A percentile compares a stretch with the other conserved stretches of the same genome.
phyloP scores from a whole-genome alignment of 225 moss, liverwort and hornwort species.

The Thuidium tamariscinum region DNA sequence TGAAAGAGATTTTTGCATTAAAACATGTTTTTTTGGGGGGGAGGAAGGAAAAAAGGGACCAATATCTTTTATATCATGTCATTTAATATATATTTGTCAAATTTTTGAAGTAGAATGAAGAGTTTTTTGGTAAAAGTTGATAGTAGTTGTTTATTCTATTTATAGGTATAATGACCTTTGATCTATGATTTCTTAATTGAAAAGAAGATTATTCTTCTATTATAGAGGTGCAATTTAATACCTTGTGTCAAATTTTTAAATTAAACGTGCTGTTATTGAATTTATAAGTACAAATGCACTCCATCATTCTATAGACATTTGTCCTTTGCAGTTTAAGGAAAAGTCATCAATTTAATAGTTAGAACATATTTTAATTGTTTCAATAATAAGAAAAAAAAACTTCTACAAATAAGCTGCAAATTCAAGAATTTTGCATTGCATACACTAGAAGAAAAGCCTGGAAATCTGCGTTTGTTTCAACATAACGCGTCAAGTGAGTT shows the following conservation, averaged over 20 bases:
- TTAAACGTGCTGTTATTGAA: background rate
- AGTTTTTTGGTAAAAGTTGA: background rate
- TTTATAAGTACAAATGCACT: background rate
- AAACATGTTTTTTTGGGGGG: rapidly evolving
- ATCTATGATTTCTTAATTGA: background rate
- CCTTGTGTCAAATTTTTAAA: background rate
- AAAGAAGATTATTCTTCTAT: background rate
- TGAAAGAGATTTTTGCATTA: background rate
- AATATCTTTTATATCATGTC: background rate
- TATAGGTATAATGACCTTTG: background rate
- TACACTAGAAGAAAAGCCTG: too few species aligned
- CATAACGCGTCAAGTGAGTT: too few species aligned
- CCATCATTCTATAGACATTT: background rate
- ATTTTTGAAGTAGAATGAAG: background rate
- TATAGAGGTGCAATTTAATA: background rate
- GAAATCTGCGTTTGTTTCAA: too few species aligned
- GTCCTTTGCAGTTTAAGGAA: background rate
- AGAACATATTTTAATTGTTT: background rate
- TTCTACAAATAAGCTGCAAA: background rate
- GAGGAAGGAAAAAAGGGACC: background rate
- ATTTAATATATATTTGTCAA: background rate
- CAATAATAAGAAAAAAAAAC: background rate
- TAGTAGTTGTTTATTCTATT: background rate
- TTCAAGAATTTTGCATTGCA: background rate
- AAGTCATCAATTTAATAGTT: background rate